Evolutionary conservation across 148 eudicot species (phyloP).

Genomic region (Chenopodium formosanum): DNA sequence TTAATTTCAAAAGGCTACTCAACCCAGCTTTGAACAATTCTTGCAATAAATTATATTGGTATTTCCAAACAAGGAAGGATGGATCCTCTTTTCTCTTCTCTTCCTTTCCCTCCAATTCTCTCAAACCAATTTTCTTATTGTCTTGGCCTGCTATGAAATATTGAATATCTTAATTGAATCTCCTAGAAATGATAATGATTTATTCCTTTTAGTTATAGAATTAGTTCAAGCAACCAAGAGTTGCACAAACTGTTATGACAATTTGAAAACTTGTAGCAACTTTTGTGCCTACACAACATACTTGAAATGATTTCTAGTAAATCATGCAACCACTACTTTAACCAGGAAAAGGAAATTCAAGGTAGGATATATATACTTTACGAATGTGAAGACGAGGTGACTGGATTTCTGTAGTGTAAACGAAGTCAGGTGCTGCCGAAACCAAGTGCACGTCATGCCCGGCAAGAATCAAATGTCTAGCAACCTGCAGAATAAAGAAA

Average conservation of each 20-base stretch:
- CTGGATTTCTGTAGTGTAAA: constrained; percentile 88
- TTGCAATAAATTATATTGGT: too few relatives aligned
- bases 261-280: neutral
- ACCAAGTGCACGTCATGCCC: constrained; percentile 97
- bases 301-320: neutral
- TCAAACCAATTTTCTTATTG: neutral
- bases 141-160: neutral
- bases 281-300: neutral
- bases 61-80: too few relatives aligned
- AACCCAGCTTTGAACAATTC: too few relatives aligned
- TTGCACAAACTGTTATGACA: neutral
- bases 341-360: neutral
- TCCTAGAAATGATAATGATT: neutral
- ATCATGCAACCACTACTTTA: neutral
- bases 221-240: neutral
- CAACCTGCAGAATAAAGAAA: constrained; percentile 50
- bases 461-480: constrained; percentile 79
- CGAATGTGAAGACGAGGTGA: constrained; percentile 91
- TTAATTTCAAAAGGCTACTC: too few relatives aligned
- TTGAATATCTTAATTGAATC: neutral
- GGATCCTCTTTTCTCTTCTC: too few relatives aligned
- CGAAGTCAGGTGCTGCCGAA: constrained; percentile 97
- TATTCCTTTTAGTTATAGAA: neutral
- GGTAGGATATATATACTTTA: constrained; percentile 44
- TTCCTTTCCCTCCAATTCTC: too few relatives aligned